Evolutionary conservation across 2,329 filamentous ascomycete genomes (phyloP).

Genomic region (Apiospora saccharicola): DNA sequence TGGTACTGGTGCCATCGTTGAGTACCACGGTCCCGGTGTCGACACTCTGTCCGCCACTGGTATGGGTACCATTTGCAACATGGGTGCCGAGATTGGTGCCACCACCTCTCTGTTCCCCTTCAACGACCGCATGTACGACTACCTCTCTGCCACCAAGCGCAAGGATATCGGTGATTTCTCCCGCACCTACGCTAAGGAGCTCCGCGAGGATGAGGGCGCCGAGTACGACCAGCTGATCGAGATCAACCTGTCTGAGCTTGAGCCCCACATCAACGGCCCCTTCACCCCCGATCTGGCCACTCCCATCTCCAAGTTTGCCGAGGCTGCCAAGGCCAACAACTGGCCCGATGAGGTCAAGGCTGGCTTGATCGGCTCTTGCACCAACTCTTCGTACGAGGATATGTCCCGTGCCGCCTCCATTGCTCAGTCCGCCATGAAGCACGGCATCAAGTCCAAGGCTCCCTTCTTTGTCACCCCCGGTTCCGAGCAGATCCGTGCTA

Average conservation of each 20-base stretch:
- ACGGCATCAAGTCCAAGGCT: conserved; percentile 93
- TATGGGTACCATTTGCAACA: conserved; percentile 71
- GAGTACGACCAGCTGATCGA: conserved; percentile 97
- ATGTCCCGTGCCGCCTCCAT: conserved; percentile 95
- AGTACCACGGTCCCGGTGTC: conserved; percentile 78
- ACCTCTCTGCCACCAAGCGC: conserved; percentile 91
- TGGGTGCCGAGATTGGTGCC: conserved; percentile 73
- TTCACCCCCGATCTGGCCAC: conserved; percentile 99
- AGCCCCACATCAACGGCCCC: conserved; percentile 98
- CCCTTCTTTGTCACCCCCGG: conserved; percentile 95
- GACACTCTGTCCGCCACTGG: conserved; percentile 81
- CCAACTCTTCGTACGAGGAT: conserved; percentile 86
- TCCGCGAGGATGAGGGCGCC: conserved; percentile 86
- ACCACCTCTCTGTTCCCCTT: conserved; percentile 97
- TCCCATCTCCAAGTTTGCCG: conserved; percentile 96
- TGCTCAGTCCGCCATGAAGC: conserved; percentile 86
- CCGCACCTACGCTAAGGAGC: conserved; percentile 82
- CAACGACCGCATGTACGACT: conserved; percentile 98
- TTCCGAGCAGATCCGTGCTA: conserved; percentile 95
- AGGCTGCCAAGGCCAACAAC: conserved; percentile 90
- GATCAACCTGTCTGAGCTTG: conserved; percentile 92
- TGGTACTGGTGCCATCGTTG: conserved; percentile 89
- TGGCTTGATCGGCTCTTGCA: conserved; percentile 97
- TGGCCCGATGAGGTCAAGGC: conserved; percentile 98
- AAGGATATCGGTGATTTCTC: conserved; percentile 90